A percentile compares a stretch with the other conserved stretches of the same genome.
Conservation (phyloP, 176 grass and related monocot genomes). For the Elaeis guineensis region DNA sequence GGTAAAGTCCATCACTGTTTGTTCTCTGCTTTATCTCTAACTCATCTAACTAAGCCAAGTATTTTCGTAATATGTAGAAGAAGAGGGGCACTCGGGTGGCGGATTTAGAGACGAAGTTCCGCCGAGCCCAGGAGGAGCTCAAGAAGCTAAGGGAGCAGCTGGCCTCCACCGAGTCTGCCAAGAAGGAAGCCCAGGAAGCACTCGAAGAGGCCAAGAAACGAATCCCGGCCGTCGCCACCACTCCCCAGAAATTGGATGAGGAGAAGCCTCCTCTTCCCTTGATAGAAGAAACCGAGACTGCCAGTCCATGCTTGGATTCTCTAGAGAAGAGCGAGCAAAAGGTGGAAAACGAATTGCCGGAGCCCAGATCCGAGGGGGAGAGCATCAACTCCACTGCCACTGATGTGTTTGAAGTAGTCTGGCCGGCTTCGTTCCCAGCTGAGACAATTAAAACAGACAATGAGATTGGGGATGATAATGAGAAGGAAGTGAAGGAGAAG, state of each 20-base stretch:
- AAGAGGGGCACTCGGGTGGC: constrained; percentile 42
- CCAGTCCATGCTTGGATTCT: background rate
- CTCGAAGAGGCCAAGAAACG: constrained; percentile 58
- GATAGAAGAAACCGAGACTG: background rate
- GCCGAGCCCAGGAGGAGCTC: constrained; percentile 45
- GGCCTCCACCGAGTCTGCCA: constrained; percentile 37
- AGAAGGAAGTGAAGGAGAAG: too few species aligned
- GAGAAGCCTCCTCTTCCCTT: background rate
- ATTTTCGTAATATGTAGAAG: constrained; percentile 27
- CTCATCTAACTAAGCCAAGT: too few species aligned
- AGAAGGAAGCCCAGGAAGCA: constrained; percentile 51
- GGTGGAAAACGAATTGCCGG: background rate
- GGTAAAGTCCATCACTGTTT: constrained; percentile 22
- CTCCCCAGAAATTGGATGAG: constrained; percentile 7
- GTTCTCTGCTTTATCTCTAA: background rate
- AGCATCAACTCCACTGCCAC: background rate
- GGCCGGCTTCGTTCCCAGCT: background rate
- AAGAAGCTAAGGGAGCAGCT: constrained; percentile 55
- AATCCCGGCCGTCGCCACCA: background rate
- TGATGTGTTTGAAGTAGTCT: background rate
- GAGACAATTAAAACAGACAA: background rate
- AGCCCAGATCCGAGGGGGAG: background rate
- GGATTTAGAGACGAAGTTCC: constrained; percentile 67
- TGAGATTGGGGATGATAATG: background rate
- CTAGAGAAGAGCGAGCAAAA: background rate